These are phyloP conservation scores for Russula foetens DNA, from an alignment of 768 basidiomycete species.

Conservation along the genomic window DNA sequence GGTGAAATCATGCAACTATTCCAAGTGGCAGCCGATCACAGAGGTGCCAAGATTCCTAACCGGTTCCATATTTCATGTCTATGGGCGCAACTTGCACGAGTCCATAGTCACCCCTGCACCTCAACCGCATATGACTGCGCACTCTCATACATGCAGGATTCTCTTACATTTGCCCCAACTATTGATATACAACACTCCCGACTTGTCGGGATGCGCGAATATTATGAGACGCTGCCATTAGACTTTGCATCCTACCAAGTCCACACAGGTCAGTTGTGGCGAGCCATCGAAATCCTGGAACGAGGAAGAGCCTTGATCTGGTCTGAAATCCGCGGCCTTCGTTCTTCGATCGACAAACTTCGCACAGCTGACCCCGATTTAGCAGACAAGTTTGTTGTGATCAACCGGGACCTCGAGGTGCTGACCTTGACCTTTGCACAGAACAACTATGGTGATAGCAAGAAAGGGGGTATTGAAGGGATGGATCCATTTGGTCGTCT, in stretches of 20 bases:
- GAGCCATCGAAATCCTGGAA: too few relatives aligned
- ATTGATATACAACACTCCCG: too few relatives aligned
- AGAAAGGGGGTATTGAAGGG: too few relatives aligned
- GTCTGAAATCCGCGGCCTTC: background rate
- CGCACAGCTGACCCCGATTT: background rate
- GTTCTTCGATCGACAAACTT: background rate
- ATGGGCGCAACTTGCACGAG: background rate
- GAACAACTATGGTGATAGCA: too few relatives aligned
- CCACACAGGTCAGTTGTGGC: too few relatives aligned
- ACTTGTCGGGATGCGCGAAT: too few relatives aligned
- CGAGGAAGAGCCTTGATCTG: background rate
- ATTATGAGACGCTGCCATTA: too few relatives aligned
- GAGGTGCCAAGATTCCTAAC: background rate
- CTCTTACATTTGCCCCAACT: too few relatives aligned
- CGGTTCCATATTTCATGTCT: background rate
- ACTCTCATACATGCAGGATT: too few relatives aligned
- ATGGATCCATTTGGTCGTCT: slow-evolving; percentile 34
- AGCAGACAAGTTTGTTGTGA: background rate
- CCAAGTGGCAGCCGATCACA: background rate
- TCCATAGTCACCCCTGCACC: too few relatives aligned
- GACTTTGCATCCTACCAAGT: too few relatives aligned
- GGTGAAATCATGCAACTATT: background rate
- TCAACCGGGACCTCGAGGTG: background rate
- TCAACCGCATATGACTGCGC: too few relatives aligned
- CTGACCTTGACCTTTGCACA: background rate